Evolutionary conservation across 2,329 filamentous ascomycete species (phyloP), one percentile per base, ranked within the genome.

Genomic region (Ophiocordyceps camponoti-leonardi): DNA sequence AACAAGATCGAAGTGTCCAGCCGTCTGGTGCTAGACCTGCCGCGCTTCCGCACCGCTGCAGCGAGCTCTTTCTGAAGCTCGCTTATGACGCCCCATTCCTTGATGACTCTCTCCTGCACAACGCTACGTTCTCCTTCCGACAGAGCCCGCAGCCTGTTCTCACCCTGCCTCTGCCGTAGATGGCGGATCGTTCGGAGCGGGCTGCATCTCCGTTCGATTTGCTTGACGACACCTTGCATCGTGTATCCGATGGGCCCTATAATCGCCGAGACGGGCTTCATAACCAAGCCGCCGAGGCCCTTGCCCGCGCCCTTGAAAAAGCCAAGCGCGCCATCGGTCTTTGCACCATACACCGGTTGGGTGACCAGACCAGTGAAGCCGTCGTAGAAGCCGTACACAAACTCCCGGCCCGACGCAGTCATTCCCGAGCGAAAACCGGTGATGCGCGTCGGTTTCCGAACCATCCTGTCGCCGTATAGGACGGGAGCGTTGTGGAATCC

Each of bases 401-500:
- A 72, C 56, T 81, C 79, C 48, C 71, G 63, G 6, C 76, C 66
- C 0, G 77, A 77, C 0, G 79, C 79, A 35, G 67, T 68, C 11
- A 79, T 62, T 1, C 80, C 81, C 2, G 77, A 82, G 44, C 69
- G 67, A 47, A 83, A 69, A 2, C 79, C 81, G 1, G 77, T 83
- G 40, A 84, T 73, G 8, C 77, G 70, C 1, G 69, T 69, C 1
- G 77, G 76, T 2, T 71, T 69, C 4, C 81, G 71, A 2, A 85
- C 81, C 1, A 79, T 83, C 43, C 76, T 71, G 52, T 85, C 81
- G 14, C 79, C 80, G 51, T 84, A 85, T 0, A 85, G 66, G 2
- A 78, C 71, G 1, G 80, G 80, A 0, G 77, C 78, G 50, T 84
- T 84, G 56, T 83, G 79, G 50, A 83, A 83, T 1, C 79, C 80